These are phyloP conservation scores for Uromyces viciae-fabae DNA, from an alignment of 1,284 basidiomycete species.

Conservation along the genomic window DNA sequence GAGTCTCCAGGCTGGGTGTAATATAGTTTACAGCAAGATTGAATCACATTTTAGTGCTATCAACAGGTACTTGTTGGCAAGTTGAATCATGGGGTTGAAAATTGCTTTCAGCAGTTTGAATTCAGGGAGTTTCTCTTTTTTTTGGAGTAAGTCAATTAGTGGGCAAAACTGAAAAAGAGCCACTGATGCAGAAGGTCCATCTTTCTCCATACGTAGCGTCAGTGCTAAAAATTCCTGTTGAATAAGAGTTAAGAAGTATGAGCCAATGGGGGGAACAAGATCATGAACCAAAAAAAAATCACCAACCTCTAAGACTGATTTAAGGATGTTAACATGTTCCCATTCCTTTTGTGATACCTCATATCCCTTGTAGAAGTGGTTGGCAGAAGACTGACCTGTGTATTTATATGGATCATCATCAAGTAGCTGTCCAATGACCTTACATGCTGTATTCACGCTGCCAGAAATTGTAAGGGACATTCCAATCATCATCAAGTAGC, in stretches of 20 bases:
- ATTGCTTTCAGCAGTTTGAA: neutral
- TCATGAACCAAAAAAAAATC: neutral
- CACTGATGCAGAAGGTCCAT: neutral
- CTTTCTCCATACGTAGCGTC: neutral
- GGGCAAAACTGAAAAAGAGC: neutral
- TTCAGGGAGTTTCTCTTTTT: neutral
- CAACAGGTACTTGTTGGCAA: neutral
- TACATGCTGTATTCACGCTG: too few species aligned
- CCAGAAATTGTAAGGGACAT: too few species aligned
- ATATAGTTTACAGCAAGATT: neutral
- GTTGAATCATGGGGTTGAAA: neutral
- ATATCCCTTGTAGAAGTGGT: neutral
- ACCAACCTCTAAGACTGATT: neutral
- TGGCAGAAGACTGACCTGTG: neutral
- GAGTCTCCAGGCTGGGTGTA: neutral
- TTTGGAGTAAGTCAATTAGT: neutral
- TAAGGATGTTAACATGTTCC: neutral
- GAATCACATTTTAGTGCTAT: neutral
- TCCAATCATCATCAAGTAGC: neutral
- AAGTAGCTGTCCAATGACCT: neutral
- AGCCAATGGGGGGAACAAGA: neutral
- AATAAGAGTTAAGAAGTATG: neutral
- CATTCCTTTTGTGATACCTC: neutral
- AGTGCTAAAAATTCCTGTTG: neutral
- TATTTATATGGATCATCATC: neutral